phyloP scores from a whole-genome alignment of 805 yeast genomes.

The Priceomyces melissophilus region DNA sequence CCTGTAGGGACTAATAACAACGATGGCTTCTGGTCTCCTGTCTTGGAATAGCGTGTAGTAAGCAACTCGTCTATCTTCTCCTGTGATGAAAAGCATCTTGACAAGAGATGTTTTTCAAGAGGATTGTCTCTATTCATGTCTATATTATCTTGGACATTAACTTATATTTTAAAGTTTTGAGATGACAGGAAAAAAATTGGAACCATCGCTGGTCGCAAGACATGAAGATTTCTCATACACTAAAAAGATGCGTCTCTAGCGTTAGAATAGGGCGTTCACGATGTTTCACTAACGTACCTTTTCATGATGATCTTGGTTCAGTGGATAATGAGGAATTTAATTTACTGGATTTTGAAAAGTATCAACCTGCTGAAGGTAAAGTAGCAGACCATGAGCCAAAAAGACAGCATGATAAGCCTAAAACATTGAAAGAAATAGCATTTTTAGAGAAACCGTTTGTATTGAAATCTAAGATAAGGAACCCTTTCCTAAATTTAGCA shows the following conservation, averaged over 20 bases:
- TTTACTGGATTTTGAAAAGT: constrained; percentile 37
- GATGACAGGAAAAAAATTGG: no score
- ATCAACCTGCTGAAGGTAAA: constrained; percentile 16
- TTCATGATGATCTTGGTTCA: constrained; percentile 35
- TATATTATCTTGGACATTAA: neutral
- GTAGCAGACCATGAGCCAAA: neutral
- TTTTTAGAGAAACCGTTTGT: constrained; percentile 43
- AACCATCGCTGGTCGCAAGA: no score
- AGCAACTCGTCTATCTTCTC: constrained; percentile 39
- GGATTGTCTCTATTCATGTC: constrained; percentile 41
- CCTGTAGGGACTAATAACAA: constrained; percentile 40
- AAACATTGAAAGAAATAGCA: constrained; percentile 1
- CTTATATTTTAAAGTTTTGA: no score
- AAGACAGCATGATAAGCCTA: neutral
- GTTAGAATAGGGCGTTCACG: neutral
- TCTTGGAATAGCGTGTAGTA: constrained; percentile 42
- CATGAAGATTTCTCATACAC: no score
- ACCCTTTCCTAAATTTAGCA: constrained; percentile 78
- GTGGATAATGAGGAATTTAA: constrained; percentile 34
- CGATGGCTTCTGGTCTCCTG: constrained; percentile 46
- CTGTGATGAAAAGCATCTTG: constrained; percentile 40
- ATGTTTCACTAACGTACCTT: constrained; percentile 26
- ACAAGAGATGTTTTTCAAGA: constrained; percentile 45
- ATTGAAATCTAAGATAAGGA: constrained; percentile 52
- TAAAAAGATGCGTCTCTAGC: no score